These are phyloP conservation scores for Diutina ranongensis DNA, from an alignment of 1,139 yeast genomes.

Conservation along the genomic window DNA sequence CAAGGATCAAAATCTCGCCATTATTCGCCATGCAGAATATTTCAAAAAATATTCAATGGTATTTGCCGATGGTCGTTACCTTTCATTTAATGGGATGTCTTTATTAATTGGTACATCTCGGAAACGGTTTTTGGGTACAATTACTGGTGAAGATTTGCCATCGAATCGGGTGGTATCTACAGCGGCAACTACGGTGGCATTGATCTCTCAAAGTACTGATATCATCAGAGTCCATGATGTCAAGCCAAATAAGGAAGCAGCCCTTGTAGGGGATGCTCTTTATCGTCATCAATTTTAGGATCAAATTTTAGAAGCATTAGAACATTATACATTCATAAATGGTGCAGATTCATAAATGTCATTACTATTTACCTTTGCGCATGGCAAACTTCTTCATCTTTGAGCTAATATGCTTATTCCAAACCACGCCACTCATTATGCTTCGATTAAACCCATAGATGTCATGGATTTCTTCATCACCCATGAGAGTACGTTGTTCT, in stretches of 20 bases:
- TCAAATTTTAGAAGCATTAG: too few relatives aligned
- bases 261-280: constrained; percentile 66
- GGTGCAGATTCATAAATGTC: not conserved
- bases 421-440: constrained; percentile 43
- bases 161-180: constrained; percentile 63
- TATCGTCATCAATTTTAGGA: constrained; percentile 21
- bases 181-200: constrained; percentile 62
- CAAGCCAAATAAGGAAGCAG: constrained; percentile 49
- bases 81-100: constrained; percentile 44
- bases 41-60: constrained; percentile 38
- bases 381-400: constrained; percentile 25
- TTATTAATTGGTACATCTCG: constrained; percentile 80
- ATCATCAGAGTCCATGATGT: constrained; percentile 89
- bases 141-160: constrained; percentile 42
- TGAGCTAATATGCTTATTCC: constrained; percentile 44
- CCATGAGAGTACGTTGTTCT: constrained; percentile 2
- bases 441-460: constrained; percentile 39
- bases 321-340: too few relatives aligned
- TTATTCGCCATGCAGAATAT: constrained; percentile 48
- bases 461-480: constrained; percentile 29
- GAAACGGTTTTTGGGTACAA: constrained; percentile 71
- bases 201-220: constrained; percentile 65
- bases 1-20: constrained; percentile 50
- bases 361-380: not conserved
- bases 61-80: constrained; percentile 16